These are phyloP conservation scores for Berberis thunbergii DNA, from an alignment of 164 flowering plant genomes.

Conservation along the genomic window DNA sequence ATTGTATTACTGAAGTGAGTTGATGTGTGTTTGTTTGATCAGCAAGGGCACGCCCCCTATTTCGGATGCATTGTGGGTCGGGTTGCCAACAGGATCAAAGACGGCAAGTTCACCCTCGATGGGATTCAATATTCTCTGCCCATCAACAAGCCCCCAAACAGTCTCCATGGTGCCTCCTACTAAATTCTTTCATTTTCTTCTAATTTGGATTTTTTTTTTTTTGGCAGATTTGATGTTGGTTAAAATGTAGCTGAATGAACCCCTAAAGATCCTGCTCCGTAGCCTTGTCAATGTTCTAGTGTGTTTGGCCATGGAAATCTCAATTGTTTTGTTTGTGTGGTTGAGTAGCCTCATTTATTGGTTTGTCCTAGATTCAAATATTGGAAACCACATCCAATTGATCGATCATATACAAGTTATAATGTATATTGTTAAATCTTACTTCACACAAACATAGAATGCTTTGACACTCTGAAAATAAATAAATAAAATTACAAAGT, in stretches of 20 bases:
- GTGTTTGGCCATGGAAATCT: too few species aligned
- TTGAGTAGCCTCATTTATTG: too few species aligned
- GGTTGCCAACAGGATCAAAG: constrained; percentile 87
- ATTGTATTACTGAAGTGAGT: not conserved
- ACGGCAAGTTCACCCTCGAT: constrained; percentile 66
- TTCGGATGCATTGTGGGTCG: constrained; percentile 76
- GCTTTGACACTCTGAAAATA: too few species aligned
- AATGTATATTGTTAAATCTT: too few species aligned
- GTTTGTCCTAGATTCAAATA: too few species aligned
- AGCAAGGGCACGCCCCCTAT: constrained; percentile 39
- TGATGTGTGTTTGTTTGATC: constrained; percentile 10
- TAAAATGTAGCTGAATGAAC: not conserved
- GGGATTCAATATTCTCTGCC: constrained; percentile 60
- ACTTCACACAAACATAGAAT: too few species aligned
- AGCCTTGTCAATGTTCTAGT: too few species aligned
- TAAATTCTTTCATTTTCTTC: not conserved
- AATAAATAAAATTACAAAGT: too few species aligned
- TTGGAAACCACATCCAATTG: too few species aligned
- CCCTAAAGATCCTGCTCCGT: too few species aligned
- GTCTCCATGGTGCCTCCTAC: constrained; percentile 53
- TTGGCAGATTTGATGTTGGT: not conserved
- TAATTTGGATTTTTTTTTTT: not conserved
- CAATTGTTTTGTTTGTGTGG: too few species aligned
- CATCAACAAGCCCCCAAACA: constrained; percentile 74
- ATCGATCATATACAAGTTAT: too few species aligned